Base-by-base conservation (phyloP, 2,329 filamentous ascomycete genomes). In the Plectosphaerella sp. region DNA sequence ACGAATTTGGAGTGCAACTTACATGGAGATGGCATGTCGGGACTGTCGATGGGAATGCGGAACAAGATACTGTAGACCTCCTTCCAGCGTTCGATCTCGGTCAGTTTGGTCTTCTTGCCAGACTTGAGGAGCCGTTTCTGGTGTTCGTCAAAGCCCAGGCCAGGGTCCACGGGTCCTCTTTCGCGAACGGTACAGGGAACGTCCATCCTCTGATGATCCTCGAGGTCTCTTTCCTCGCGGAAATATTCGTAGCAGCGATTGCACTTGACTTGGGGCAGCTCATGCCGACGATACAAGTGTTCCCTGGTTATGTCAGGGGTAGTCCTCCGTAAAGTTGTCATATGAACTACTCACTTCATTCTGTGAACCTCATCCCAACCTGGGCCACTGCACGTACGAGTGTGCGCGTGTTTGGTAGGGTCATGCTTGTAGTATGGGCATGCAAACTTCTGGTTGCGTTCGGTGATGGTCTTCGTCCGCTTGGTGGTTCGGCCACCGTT, bases 341-440 rank as follows among this genome's bases (percentile, higher is more conserved):
- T 14, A 5, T 8, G 1, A 1, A 36, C 14, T n/a, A 8, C 16
- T 35, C 10, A 68, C 61, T 74, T 73, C 59, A 73, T 66, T 1
- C 70, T 62, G 49, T 72, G 69, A 0, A 72, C 67, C 7, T 63
- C 68, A 1, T 64, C 66, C 64, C 69, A 72, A 1, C 68, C 67
- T 1, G 66, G 68, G 0, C 67, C 65, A 14, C 67, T 65, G 55
- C 70, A 73, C 0, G 64, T 64, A 2, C 66, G 60, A n/a, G 63
- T 59, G 24, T 63, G 61, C 39, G 61, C 64, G 51, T 71, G 72
- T 18, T 63, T 64, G 8, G 61, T 57, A 0, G 67, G 67, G 48
- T 71, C 67, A 46, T 69, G 65, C 54, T 73, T 73, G 59, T 64
- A 71, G 50, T 67, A 74, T 0, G 71, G 71, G 49, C 71, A 73